Evolutionary conservation across 2,329 filamentous ascomycete species (phyloP).

Genomic region (Ophiostoma sp.): DNA sequence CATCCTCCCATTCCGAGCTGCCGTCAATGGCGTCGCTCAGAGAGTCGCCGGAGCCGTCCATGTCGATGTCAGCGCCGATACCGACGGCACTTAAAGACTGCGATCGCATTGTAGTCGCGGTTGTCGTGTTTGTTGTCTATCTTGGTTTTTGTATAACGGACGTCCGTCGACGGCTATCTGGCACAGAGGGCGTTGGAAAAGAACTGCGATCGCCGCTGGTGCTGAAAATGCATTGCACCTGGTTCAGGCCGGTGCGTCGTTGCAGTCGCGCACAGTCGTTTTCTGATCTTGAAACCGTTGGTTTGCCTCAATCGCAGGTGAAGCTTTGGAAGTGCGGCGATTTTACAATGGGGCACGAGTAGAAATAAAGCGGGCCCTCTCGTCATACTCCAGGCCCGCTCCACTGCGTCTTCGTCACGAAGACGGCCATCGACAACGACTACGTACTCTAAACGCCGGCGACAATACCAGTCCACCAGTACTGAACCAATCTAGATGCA

Average conservation of each 20-base stretch:
- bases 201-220: background rate
- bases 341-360: background rate
- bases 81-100: background rate
- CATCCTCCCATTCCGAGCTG: background rate
- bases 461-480: background rate
- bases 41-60: background rate
- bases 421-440: background rate
- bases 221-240: conserved; percentile 14
- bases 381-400: background rate
- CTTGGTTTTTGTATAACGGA: background rate
- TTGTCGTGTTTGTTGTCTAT: background rate
- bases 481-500: background rate
- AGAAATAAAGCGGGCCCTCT: background rate
- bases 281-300: background rate
- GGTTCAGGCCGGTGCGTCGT: background rate
- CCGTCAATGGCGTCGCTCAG: background rate
- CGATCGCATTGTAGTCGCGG: background rate
- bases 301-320: background rate
- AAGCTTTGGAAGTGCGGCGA: background rate
- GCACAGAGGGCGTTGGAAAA: conserved; percentile 21
- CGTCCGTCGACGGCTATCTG: background rate
- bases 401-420: background rate
- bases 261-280: background rate
- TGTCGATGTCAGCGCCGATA: background rate
- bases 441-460: background rate